Evolutionary conservation across 2,329 filamentous ascomycete species (phyloP), one percentile per base, ranked within the genome.

Genomic region (Talaromyces albobiverticillius): DNA sequence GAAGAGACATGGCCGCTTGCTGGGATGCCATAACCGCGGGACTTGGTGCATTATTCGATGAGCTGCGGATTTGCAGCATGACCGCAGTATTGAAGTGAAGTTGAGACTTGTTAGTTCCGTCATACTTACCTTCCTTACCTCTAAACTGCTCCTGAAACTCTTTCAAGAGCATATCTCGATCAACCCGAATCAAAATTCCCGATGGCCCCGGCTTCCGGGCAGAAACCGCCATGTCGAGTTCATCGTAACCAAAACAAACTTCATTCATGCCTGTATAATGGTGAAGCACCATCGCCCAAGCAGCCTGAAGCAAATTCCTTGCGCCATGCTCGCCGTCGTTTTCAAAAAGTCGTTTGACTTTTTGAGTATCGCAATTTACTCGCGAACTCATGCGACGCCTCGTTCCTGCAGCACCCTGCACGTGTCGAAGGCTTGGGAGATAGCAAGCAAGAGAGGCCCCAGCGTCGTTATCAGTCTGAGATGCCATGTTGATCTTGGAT

Each of bases 191-290:
- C 23, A 59, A 62, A 23, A 65, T 60, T 1, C 60, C 56, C n/a
- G 60, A 60, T 29, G 63, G 49, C 23, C 55, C 55, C 49, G 58
- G 51, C 56, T 51, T 54, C 25, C 55, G 54, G 5, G 59, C 53
- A 54, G 62, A 61, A 47, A 55, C 60, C 23, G 36, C 54, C 22
- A 57, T 18, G 32, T 63, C 63, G 45, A 66, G 58, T 52, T 69
- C 61, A 55, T 72, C 65, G 51, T 70, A 72, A 22, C 75, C 78
- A 62, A 79, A 81, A 22, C 74, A 67, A 7, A 79, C 72, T 58
- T 79, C 74, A 46, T 77, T 70, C 14, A 71, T 71, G 2, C 69
- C 72, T n/a, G 75, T 74, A 57, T 78, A 79, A 43, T 69, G 71
- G 36, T 73, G 67, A 6, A 79, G 61, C 2, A 79, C 64, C 38